phyloP scores from a whole-genome alignment of 257 asterid genomes.

The Solanum medicagineum region DNA sequence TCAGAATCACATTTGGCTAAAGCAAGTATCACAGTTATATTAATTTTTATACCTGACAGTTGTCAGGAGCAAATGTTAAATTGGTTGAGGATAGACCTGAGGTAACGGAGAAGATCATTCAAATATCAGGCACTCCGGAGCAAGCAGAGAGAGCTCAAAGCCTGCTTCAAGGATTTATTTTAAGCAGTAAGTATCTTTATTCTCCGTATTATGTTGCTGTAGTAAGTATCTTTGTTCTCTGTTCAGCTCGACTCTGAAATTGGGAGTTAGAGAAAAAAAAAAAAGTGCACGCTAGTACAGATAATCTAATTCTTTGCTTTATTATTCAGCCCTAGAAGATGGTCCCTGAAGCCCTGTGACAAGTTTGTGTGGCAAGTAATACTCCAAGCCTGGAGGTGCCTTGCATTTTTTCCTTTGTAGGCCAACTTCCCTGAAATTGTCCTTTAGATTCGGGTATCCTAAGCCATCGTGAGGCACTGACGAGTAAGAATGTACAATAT shows the following conservation, averaged over 20 bases:
- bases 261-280: neutral
- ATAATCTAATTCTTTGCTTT: neutral
- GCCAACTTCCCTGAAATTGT: neutral
- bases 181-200: constrained; percentile 60
- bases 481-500: neutral
- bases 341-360: constrained; percentile 20
- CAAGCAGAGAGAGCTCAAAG: constrained; percentile 97
- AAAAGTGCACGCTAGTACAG: neutral
- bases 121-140: constrained; percentile 87
- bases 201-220: neutral
- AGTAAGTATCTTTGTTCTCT: constrained; percentile 21
- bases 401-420: neutral
- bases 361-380: neutral
- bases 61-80: constrained; percentile 83
- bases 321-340: constrained; percentile 66
- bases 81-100: constrained; percentile 63
- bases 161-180: constrained; percentile 90
- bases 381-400: neutral
- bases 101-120: constrained; percentile 54
- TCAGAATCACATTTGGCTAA: neutral
- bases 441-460: neutral
- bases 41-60: constrained; percentile 22
- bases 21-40: neutral
- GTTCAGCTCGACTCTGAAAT: neutral
- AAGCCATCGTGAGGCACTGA: neutral